Evolutionary conservation across 1,139 yeast species (phyloP), one percentile per base, ranked within the genome.

Genomic region (Kluyveromyces sp.): DNA sequence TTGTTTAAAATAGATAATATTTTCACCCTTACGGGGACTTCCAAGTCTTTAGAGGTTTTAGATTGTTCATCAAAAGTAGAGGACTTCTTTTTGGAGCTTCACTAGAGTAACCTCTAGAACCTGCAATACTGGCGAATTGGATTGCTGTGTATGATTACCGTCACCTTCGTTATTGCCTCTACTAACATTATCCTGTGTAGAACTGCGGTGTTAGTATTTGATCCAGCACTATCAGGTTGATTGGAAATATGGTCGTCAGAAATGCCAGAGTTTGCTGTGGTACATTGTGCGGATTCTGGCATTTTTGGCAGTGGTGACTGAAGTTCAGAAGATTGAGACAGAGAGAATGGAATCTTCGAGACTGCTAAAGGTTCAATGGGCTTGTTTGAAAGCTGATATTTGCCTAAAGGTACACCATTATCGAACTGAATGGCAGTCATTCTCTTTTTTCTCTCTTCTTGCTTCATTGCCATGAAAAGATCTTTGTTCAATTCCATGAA

Each of bases 401-500:
- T 41, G n/a, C 43, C 43, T 21, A 41, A 28, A 5, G 37, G 38
- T n/a, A 41, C 43, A 7, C 32, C 38, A 34, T 21, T 43, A 10
- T 53, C 58, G 32, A 52, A 50, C 29, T 48, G 50, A 30, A 55
- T 37, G 8, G 63, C 54, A n/a, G 59, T 53, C 58, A 59, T 49
- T 45, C 59, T 52, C 45, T 60, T 60, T 45, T 58, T 53, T 39
- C 60, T 55, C 45, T 61, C 65, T 41, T 62, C 66, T 32, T 60
- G 63, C 41, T 58, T 53, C 60, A 62, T 55, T 1, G 65, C 65
- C 44, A 52, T 49, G 29, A 62, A 48, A 7, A 62, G 47, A 42
- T 60, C 59, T 42, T 58, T 59, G 43, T 62, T 61, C 3, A 62
- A 55, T 46, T 58, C 63, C 64, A 62, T 62, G 44, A 62, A 62